These are phyloP conservation scores for Leptographium radiaticola DNA, from an alignment of 2,329 filamentous ascomycete genomes.

Conservation along the genomic window DNA sequence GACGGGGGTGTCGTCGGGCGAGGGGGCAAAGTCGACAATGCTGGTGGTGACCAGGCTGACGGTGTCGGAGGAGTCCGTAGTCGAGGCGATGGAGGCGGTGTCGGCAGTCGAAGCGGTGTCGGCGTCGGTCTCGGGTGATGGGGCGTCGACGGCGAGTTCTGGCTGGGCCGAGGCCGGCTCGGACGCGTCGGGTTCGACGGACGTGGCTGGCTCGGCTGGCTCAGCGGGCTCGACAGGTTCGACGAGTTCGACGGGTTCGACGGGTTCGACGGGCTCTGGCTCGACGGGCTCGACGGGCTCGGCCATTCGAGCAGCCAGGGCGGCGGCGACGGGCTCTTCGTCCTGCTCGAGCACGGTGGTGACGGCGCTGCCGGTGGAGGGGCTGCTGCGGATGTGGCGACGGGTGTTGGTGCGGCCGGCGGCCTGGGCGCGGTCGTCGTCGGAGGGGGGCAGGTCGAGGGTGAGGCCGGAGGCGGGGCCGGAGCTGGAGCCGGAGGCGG, in stretches of 20 bases:
- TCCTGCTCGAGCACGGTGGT: constrained; percentile 72
- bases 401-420: constrained; percentile 59
- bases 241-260: too few relatives aligned
- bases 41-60: background rate
- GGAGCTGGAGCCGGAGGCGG: background rate
- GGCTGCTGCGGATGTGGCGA: constrained; percentile 67
- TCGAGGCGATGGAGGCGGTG: background rate
- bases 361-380: constrained; percentile 65
- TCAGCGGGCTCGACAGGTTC: too few relatives aligned
- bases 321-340: constrained; percentile 51
- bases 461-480: background rate
- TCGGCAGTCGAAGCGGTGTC: background rate
- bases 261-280: too few relatives aligned
- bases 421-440: constrained; percentile 39
- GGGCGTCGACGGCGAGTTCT: background rate
- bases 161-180: background rate
- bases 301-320: constrained; percentile 13
- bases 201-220: too few relatives aligned
- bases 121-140: too few relatives aligned
- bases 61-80: background rate
- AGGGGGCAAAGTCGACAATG: background rate
- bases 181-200: background rate
- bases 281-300: too few relatives aligned
- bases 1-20: background rate
- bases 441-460: constrained; percentile 13